Conservation (phyloP, 1,139 yeast genomes). For the Ashbya aceris region DNA sequence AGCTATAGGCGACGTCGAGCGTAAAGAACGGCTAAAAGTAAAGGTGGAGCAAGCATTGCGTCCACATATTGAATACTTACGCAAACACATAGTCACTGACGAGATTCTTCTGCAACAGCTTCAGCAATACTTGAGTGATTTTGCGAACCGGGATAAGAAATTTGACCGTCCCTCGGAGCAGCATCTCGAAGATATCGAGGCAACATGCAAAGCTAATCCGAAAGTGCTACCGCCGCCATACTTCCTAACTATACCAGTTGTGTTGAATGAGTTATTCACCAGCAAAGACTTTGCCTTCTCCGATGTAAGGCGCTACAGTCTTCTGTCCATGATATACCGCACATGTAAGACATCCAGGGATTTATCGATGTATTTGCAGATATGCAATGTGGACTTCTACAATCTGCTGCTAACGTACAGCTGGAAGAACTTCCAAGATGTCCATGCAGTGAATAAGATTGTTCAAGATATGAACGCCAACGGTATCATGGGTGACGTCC, state of each 20-base stretch:
- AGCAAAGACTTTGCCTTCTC: constrained; percentile 16
- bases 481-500: constrained; percentile 26
- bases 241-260: constrained; percentile 21
- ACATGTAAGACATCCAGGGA: constrained; percentile 22
- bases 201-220: constrained; percentile 8
- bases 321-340: constrained; percentile 22
- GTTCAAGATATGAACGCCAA: constrained; percentile 26
- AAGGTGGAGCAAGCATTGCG: constrained; percentile 17
- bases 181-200: constrained; percentile 14
- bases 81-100: constrained; percentile 16
- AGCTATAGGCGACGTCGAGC: constrained; percentile 11
- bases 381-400: constrained; percentile 27
- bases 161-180: constrained; percentile 11
- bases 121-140: constrained; percentile 11
- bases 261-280: constrained; percentile 17
- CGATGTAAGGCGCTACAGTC: constrained; percentile 19
- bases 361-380: constrained; percentile 21
- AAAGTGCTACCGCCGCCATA: constrained; percentile 23
- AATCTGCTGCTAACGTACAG: constrained; percentile 21
- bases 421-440: constrained; percentile 25
- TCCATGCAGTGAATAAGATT: constrained; percentile 15
- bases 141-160: constrained; percentile 12
- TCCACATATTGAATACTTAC: constrained; percentile 15
- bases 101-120: constrained; percentile 18
- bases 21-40: constrained; percentile 18